Evolutionary conservation across 2,329 filamentous ascomycete species (phyloP).

Genomic region (Xylariaceae sp.): DNA sequence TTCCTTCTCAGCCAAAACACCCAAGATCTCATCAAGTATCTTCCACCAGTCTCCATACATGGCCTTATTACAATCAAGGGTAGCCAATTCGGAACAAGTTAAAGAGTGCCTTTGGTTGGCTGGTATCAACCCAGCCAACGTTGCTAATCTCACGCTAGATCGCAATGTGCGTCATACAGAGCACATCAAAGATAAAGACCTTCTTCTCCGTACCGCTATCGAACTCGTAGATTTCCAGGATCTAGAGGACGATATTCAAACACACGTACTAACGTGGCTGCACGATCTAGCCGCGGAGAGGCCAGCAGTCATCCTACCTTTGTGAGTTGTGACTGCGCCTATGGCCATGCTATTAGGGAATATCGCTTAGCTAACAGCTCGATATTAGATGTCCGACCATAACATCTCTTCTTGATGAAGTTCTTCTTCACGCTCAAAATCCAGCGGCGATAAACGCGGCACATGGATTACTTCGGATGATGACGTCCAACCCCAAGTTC

Average conservation of each 20-base stretch:
- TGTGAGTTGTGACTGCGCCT: constrained; percentile 54
- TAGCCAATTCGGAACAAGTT: constrained; percentile 63
- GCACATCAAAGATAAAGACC: constrained; percentile 63
- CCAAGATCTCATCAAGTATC: constrained; percentile 38
- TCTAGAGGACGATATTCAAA: constrained; percentile 68
- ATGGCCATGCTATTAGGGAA: background rate
- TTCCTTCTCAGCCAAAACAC: constrained; percentile 42
- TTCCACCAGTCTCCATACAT: constrained; percentile 63
- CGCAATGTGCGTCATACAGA: constrained; percentile 53
- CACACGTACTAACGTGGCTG: constrained; percentile 65
- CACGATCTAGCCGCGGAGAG: constrained; percentile 61
- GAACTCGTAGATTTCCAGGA: constrained; percentile 71
- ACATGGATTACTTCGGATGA: constrained; percentile 63
- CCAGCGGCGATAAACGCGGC: constrained; percentile 65
- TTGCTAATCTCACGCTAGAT: constrained; percentile 49
- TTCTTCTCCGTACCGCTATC: constrained; percentile 68
- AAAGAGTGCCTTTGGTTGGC: constrained; percentile 68
- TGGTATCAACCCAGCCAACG: constrained; percentile 55
- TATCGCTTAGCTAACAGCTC: constrained; percentile 28
- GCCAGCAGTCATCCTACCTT: constrained; percentile 61
- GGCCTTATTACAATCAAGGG: constrained; percentile 63
- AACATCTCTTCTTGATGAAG: constrained; percentile 64
- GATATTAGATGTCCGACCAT: constrained; percentile 60
- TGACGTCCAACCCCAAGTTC: constrained; percentile 62
- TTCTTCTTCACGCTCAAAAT: constrained; percentile 69